phyloP scores from a whole-genome alignment of 371 early-diverging fungal species.

The Haplosporangium sp. region DNA sequence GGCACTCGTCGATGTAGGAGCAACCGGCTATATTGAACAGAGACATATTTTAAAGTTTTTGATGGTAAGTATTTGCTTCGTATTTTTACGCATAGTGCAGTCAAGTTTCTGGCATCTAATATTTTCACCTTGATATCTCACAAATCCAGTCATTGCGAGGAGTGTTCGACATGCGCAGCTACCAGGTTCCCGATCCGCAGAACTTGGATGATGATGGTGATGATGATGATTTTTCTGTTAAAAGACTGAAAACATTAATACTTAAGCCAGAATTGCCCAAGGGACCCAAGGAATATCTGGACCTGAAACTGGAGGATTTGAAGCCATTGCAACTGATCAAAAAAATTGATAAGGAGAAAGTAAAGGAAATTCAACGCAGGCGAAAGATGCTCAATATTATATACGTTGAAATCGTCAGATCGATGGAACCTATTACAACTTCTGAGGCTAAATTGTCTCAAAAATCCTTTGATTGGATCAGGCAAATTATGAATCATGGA shows the following conservation, averaged over 20 bases:
- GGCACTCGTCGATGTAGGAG: conserved; percentile 67
- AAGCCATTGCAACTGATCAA: conserved; percentile 25
- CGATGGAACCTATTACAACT: conserved; percentile 45
- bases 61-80: conserved; percentile 36
- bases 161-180: conserved; percentile 40
- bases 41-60: conserved; percentile 65
- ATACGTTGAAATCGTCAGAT: conserved; percentile 48
- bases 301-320: no score
- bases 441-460: conserved; percentile 34
- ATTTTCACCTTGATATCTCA: background rate
- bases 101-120: background rate
- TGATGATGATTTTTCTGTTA: no score
- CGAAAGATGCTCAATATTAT: conserved; percentile 47
- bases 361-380: conserved; percentile 11
- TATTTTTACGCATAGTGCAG: conserved; percentile 23
- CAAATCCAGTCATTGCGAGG: conserved; percentile 36
- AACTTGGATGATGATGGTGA: no score
- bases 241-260: no score
- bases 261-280: no score
- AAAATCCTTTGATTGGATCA: no score
- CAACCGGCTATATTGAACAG: conserved; percentile 64
- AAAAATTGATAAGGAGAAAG: no score
- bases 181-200: no score
- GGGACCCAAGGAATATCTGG: conserved; percentile 29
- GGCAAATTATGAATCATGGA: conserved; percentile 29